phyloP scores from a whole-genome alignment of 2,329 filamentous ascomycete species.

The Colletotrichum limetticola region DNA sequence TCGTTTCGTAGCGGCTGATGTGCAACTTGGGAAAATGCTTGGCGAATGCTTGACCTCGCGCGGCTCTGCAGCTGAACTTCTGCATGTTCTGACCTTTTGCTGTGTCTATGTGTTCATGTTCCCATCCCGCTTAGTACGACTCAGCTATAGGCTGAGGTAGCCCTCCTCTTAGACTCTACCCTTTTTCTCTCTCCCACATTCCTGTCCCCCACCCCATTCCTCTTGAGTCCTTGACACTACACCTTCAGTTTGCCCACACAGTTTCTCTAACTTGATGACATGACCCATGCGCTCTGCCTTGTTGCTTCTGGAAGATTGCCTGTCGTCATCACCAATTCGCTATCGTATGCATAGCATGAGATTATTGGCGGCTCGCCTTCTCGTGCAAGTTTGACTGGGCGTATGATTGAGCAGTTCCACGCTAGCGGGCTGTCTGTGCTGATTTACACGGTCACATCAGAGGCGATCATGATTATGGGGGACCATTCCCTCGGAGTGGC shows the following conservation, averaged over 20 bases:
- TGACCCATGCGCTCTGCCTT: not conserved
- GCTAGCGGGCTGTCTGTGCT: not conserved
- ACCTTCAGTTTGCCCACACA: not conserved
- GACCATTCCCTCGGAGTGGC: not conserved
- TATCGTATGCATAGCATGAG: not conserved
- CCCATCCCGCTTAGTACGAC: not conserved
- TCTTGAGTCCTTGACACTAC: not conserved
- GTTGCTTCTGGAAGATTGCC: not conserved
- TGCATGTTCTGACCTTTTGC: not conserved
- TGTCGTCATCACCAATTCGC: not conserved
- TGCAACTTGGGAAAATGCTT: slow-evolving; percentile 18
- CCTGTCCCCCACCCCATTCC: not conserved
- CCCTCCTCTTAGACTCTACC: not conserved
- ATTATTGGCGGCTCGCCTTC: not conserved
- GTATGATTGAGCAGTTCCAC: not conserved
- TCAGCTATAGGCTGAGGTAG: not conserved
- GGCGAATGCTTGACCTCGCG: slow-evolving; percentile 25
- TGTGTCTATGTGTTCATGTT: not conserved
- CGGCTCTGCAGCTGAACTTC: slow-evolving; percentile 17
- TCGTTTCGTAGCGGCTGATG: slow-evolving; percentile 25
- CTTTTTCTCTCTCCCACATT: not conserved
- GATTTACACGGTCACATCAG: not conserved
- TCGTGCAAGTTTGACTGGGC: not conserved
- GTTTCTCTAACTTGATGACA: no score
- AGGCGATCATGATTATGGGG: not conserved